Conservation (phyloP, 441 rosid genomes). For the Adansonia gregorii region DNA sequence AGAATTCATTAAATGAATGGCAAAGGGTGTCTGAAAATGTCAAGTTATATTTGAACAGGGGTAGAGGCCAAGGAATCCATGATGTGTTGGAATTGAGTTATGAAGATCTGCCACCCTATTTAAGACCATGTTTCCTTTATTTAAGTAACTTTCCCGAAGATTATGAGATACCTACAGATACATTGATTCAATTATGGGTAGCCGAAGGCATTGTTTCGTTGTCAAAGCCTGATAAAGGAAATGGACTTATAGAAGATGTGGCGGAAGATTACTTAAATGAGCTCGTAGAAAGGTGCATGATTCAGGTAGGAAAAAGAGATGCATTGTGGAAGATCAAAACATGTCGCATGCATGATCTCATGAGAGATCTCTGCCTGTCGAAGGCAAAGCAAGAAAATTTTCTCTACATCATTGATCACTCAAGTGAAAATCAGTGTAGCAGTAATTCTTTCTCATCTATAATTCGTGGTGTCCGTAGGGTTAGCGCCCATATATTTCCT, state of each 20-base stretch:
- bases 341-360: conserved; percentile 40
- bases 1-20: neutral
- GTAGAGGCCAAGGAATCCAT: neutral
- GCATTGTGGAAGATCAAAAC: conserved; percentile 29
- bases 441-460: neutral
- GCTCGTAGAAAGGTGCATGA: conserved; percentile 40
- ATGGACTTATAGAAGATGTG: conserved; percentile 32
- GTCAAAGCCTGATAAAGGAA: conserved; percentile 11
- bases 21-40: neutral
- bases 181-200: conserved; percentile 28
- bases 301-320: conserved; percentile 32
- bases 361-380: conserved; percentile 42
- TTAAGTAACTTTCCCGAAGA: conserved; percentile 39
- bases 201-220: conserved; percentile 37
- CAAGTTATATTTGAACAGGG: neutral
- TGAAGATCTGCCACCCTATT: conserved; percentile 23
- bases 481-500: conserved; percentile 22
- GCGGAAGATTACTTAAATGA: conserved; percentile 39
- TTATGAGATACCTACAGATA: neutral
- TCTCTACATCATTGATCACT: conserved; percentile 23
- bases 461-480: conserved; percentile 24
- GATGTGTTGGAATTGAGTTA: neutral
- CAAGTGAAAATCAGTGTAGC: neutral
- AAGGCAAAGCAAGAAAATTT: conserved; percentile 36
- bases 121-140: conserved; percentile 41